phyloP scores from a whole-genome alignment of 164 flowering plant genomes.

The Berberis vulgaris region DNA sequence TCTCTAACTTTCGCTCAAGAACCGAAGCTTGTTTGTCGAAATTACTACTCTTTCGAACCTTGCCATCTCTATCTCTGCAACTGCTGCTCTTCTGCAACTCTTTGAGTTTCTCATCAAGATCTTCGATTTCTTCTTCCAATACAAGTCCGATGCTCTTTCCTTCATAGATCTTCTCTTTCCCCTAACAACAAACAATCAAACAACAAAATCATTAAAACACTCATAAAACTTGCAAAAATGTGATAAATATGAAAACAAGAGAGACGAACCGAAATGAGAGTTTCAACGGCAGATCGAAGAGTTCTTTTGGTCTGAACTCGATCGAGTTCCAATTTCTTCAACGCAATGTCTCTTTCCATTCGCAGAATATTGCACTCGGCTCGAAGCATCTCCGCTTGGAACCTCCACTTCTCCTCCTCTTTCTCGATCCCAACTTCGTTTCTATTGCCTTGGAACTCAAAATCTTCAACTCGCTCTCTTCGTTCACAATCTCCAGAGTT shows the following conservation, averaged over 20 bases:
- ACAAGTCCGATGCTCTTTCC: slow-evolving; percentile 28
- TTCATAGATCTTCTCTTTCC: slow-evolving; percentile 48
- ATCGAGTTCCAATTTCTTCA: slow-evolving; percentile 55
- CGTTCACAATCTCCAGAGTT: slow-evolving; percentile 20
- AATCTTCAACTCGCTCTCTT: slow-evolving; percentile 25
- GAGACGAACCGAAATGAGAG: slow-evolving; percentile 42
- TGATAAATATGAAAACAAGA: slow-evolving; percentile 1
- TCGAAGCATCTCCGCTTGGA: slow-evolving; percentile 78
- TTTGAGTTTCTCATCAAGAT: slow-evolving; percentile 39
- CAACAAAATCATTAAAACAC: neutral
- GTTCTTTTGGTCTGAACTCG: slow-evolving; percentile 35
- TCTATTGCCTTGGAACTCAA: neutral
- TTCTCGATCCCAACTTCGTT: neutral
- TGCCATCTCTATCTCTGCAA: slow-evolving; percentile 20
- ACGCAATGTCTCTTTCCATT: slow-evolving; percentile 63
- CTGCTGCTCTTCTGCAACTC: slow-evolving; percentile 29
- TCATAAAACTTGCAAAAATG: neutral
- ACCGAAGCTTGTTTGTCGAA: slow-evolving; percentile 53
- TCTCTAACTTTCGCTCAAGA: slow-evolving; percentile 44
- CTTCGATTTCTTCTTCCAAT: slow-evolving; percentile 53
- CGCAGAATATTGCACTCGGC: slow-evolving; percentile 81
- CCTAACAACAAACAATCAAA: slow-evolving; percentile 26
- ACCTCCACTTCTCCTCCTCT: slow-evolving; percentile 51
- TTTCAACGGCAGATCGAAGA: slow-evolving; percentile 46
- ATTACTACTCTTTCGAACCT: slow-evolving; percentile 28